Evolutionary conservation across 371 early-diverging fungal species (phyloP).

Genomic region (Mortierella sp.): DNA sequence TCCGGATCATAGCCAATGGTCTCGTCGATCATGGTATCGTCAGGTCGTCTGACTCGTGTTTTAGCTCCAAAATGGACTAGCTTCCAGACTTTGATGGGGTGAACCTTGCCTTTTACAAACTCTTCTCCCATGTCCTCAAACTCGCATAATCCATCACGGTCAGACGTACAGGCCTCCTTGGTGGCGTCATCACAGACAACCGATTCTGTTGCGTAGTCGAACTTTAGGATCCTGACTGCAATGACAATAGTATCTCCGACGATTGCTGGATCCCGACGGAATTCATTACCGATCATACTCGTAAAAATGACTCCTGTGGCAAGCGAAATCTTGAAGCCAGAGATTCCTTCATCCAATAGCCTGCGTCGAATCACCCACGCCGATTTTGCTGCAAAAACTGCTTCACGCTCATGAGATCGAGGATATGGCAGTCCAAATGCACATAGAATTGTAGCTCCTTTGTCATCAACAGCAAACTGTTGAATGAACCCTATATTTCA

Average conservation of each 20-base stretch:
- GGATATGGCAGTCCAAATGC: conserved; percentile 72
- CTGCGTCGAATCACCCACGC: conserved; percentile 64
- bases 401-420: conserved; percentile 72
- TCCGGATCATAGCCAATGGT: conserved; percentile 67
- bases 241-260: conserved; percentile 73
- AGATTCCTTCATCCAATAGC: conserved; percentile 42
- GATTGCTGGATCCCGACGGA: conserved; percentile 73
- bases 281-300: conserved; percentile 67
- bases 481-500: conserved; percentile 60
- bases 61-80: conserved; percentile 62
- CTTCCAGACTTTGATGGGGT: conserved; percentile 64
- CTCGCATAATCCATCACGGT: conserved; percentile 63
- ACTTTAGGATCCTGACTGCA: conserved; percentile 72
- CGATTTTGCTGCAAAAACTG: conserved; percentile 71
- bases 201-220: conserved; percentile 61
- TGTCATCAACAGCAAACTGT: conserved; percentile 75
- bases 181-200: conserved; percentile 69
- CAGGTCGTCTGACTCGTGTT: conserved; percentile 21
- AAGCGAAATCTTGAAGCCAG: conserved; percentile 68
- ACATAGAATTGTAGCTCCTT: conserved; percentile 71
- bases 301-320: conserved; percentile 72
- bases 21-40: conserved; percentile 48
- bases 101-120: conserved; percentile 70
- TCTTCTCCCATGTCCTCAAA: conserved; percentile 71
- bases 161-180: conserved; percentile 54